Evolutionary conservation across 73 alveolate genomes (phyloP).

Genomic region (Tetrahymena malaccensis): DNA sequence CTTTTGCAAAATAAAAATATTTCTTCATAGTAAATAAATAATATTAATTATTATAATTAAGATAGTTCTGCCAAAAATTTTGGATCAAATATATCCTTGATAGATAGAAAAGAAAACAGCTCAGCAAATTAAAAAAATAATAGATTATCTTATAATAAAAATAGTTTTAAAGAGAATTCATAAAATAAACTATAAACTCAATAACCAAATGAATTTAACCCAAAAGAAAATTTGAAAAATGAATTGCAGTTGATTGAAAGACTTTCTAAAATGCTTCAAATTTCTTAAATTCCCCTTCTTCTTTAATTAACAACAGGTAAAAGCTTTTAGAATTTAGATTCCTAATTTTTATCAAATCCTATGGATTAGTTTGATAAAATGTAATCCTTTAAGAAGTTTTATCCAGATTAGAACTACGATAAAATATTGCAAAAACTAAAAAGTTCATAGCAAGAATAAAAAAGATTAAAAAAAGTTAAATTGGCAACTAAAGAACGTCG

Average conservation of each 20-base stretch:
- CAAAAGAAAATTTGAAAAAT: no score
- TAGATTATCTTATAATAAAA: neutral
- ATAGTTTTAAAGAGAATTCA: neutral
- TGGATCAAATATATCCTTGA: neutral
- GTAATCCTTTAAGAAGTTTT: neutral
- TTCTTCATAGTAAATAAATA: neutral
- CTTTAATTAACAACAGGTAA: neutral
- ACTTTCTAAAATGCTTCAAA: neutral
- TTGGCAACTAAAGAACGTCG: neutral
- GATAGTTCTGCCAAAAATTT: neutral
- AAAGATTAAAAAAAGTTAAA: no score
- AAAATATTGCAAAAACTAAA: no score
- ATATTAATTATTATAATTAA: no score
- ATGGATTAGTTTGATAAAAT: neutral
- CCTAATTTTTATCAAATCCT: neutral
- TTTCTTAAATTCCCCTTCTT: neutral
- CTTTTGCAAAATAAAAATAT: neutral
- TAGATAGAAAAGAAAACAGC: neutral
- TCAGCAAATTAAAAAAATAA: no score
- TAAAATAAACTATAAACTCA: no score
- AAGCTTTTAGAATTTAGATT: neutral
- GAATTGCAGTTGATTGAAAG: neutral
- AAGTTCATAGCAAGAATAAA: no score
- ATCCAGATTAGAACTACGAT: neutral
- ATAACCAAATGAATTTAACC: neutral